Evolutionary conservation across 140 eudicot genomes (phyloP), one percentile per base, ranked within the genome.

Genomic region (Senecio squalidus): DNA sequence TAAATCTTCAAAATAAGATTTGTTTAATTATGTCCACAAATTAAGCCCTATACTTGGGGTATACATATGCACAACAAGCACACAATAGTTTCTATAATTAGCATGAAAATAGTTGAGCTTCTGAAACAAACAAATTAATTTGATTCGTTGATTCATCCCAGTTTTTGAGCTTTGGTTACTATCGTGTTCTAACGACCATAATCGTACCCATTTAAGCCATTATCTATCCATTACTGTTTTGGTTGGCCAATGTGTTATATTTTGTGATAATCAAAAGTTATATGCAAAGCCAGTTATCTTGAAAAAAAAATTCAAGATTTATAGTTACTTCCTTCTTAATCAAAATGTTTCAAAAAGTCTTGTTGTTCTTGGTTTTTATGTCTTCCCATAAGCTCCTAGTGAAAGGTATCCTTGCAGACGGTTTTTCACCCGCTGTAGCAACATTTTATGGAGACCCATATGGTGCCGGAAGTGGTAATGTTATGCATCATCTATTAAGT

Each of bases 391-490:
- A 48, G 7, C 60, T 55, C 29, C 24, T 15, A 36, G 66, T 60
- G 4, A 38, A 14, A 25, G 26, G 72, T 40, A 48, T 31, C 41
- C 36, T 46, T 27, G 3, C 47, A 10, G 48, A 9, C 18, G 69
- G 50, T 29, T 78, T 78, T 50, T 52, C 71, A 30, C 75, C 75
- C 11, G 85, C 78, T 36, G 53, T 70, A 16, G 81, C 81, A 43
- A 75, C 85, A 18, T 79, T 78, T 75, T 79, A 79, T 23, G 85
- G 78, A 17, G 67, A 55, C 23, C 66, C 54, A 33, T 18, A 30
- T 40, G 78, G 81, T 25, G 72, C 81, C 1, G 85, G 85, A 74
- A 79, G 78, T 34, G 81, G 81, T 75, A 70, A 40, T 49, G n/a
- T n/a, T n/a, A n/a, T 41, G 2, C 9, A 21, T 39, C 23, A 21